Conservation (phyloP, 768 basidiomycete genomes). For the Agrocybe praecox region DNA sequence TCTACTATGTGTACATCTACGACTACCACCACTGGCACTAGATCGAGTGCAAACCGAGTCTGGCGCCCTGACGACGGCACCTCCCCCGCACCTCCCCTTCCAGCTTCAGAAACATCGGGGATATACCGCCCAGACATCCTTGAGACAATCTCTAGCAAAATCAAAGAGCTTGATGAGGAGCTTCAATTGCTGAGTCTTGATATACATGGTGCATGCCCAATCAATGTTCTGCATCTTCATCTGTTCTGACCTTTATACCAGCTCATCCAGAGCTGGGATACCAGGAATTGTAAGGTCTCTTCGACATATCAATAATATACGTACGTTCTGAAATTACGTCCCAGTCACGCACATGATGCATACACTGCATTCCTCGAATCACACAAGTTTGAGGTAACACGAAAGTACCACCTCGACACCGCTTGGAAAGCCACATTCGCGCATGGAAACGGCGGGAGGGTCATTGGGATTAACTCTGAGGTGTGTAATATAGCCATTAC, state of each 20-base stretch:
- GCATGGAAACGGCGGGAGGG: slow-evolving; percentile 66
- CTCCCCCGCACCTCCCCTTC: background rate
- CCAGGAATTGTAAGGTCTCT: slow-evolving; percentile 57
- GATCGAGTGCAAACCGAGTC: background rate
- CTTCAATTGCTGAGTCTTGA: slow-evolving; percentile 68
- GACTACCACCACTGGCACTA: background rate
- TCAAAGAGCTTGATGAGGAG: slow-evolving; percentile 52
- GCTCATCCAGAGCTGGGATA: slow-evolving; percentile 72
- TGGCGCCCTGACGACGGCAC: background rate
- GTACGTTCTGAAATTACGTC: background rate
- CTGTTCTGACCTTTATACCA: slow-evolving; percentile 21
- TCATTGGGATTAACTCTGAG: slow-evolving; percentile 82
- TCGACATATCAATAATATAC: background rate
- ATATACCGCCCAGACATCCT: slow-evolving; percentile 62
- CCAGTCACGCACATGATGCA: slow-evolving; percentile 70
- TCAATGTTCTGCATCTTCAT: background rate
- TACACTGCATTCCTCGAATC: slow-evolving; percentile 67
- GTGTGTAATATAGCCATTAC: slow-evolving; percentile 28
- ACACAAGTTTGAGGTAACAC: slow-evolving; percentile 68
- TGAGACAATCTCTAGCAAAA: slow-evolving; percentile 57
- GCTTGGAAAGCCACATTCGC: slow-evolving; percentile 75
- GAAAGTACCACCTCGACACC: slow-evolving; percentile 64
- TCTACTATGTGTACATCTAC: background rate
- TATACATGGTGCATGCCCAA: slow-evolving; percentile 58
- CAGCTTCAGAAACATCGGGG: slow-evolving; percentile 30